A percentile compares a stretch with the other conserved stretches of the same genome.
Conservation (phyloP, 2,329 filamentous ascomycete genomes). For the Claviceps sp. region DNA sequence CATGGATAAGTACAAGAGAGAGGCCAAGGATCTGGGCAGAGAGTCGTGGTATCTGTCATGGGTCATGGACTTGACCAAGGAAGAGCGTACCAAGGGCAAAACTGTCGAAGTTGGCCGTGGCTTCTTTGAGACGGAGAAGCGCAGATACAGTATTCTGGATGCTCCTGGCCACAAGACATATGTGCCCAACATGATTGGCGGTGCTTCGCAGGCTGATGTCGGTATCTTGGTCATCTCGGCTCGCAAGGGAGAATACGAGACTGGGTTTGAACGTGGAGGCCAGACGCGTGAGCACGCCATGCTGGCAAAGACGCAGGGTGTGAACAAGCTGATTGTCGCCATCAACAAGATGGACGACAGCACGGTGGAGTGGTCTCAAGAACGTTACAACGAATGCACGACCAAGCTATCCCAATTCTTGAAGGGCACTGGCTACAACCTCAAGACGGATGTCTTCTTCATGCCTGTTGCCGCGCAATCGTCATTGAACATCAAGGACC, state of each 20-base stretch:
- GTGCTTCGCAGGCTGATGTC: conserved; percentile 83
- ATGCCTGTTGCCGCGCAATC: conserved; percentile 94
- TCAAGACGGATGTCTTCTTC: conserved; percentile 85
- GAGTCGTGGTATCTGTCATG: conserved; percentile 99
- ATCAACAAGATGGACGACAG: conserved; percentile 99
- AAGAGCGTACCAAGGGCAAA: conserved; percentile 92
- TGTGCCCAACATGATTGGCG: conserved; percentile 96
- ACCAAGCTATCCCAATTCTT: conserved; percentile 79
- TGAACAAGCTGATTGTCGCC: conserved; percentile 87
- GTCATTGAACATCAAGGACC: conserved; percentile 74
- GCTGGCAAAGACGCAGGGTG: conserved; percentile 94
- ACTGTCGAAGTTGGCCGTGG: conserved; percentile 94
- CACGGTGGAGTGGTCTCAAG: conserved; percentile 91
- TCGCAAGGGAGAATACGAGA: conserved; percentile 97
- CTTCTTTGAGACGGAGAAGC: conserved; percentile 94
- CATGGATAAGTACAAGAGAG: conserved; percentile 93
- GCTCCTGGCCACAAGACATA: conserved; percentile 97
- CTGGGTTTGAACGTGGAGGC: conserved; percentile 89
- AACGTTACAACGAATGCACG: conserved; percentile 84
- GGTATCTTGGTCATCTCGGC: conserved; percentile 93
- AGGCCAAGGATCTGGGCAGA: conserved; percentile 89
- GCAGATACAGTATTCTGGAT: conserved; percentile 91
- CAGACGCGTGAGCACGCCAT: conserved; percentile 97
- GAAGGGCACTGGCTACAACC: conserved; percentile 85
- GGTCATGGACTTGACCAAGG: conserved; percentile 93